Conservation (phyloP, 1,284 basidiomycete genomes). For the Sanghuangporus baumii region DNA sequence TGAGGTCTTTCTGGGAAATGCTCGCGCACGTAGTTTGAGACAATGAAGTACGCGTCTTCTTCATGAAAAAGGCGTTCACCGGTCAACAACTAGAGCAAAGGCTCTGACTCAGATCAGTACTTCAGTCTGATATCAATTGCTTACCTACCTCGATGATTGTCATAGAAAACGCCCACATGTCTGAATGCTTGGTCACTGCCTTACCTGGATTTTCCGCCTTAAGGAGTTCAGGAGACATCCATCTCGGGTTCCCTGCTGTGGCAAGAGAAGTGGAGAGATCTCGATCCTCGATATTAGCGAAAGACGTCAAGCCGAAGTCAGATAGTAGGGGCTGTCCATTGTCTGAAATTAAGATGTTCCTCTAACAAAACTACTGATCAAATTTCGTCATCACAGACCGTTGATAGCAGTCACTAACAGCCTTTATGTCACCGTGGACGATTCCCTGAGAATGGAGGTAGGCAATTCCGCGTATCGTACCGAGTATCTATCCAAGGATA, state of each 20-base stretch:
- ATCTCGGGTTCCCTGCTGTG: not conserved
- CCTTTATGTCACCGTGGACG: constrained; percentile 11
- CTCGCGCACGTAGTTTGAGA: not conserved
- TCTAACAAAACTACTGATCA: not conserved
- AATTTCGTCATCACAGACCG: not conserved
- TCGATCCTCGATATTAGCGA: not conserved
- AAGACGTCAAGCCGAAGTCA: constrained; percentile 17
- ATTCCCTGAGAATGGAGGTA: constrained; percentile 11
- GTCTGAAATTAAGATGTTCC: constrained; percentile 18
- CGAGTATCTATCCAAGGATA: not conserved
- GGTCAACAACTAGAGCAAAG: not conserved
- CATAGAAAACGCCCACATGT: constrained; percentile 18
- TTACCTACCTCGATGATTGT: constrained; percentile 7
- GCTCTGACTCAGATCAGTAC: not conserved
- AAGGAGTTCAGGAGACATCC: constrained; percentile 12
- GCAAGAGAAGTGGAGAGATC: not conserved
- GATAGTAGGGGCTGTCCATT: constrained; percentile 11
- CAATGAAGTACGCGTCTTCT: not conserved
- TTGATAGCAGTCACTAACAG: not conserved
- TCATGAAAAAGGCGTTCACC: not conserved
- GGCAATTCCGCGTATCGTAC: constrained; percentile 4
- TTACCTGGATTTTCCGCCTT: not conserved
- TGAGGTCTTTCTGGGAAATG: not conserved
- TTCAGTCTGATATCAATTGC: not conserved
- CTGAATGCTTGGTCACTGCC: not conserved